Evolutionary conservation across 2,329 filamentous ascomycete species (phyloP).

Genomic region (Conoideocrella luteorostrata): DNA sequence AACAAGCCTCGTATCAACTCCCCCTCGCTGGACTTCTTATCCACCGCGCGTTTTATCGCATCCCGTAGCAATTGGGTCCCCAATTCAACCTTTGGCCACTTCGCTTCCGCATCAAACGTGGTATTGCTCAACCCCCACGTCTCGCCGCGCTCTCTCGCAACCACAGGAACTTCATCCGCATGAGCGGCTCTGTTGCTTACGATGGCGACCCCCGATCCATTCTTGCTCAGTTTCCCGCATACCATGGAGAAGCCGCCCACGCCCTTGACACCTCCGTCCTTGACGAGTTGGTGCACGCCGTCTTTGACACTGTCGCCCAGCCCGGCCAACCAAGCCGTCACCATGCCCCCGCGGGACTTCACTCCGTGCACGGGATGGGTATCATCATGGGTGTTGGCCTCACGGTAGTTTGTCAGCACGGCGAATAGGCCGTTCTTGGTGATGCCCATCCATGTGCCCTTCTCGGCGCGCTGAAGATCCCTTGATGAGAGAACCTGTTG

Average conservation of each 20-base stretch:
- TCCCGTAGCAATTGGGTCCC: conserved; percentile 42
- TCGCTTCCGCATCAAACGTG: conserved; percentile 43
- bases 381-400: conserved; percentile 42
- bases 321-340: conserved; percentile 54
- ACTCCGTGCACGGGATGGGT: conserved; percentile 46
- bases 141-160: conserved; percentile 44
- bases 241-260: conserved; percentile 62
- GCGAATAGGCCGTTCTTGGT: conserved; percentile 54
- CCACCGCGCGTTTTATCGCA: conserved; percentile 34
- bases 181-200: conserved; percentile 54
- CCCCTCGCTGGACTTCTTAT: conserved; percentile 34
- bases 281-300: conserved; percentile 47
- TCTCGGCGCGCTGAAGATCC: conserved; percentile 55
- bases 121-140: conserved; percentile 59
- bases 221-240: conserved; percentile 51
- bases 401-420: conserved; percentile 61
- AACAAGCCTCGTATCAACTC: conserved; percentile 47
- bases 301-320: conserved; percentile 37
- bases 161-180: conserved; percentile 49
- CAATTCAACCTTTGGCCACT: conserved; percentile 56
- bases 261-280: conserved; percentile 47
- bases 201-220: conserved; percentile 49
- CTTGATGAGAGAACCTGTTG: conserved; percentile 50
- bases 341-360: conserved; percentile 57
- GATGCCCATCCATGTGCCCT: conserved; percentile 61